Base-by-base conservation (phyloP, 768 basidiomycete genomes). In the Ramaria rubella region DNA sequence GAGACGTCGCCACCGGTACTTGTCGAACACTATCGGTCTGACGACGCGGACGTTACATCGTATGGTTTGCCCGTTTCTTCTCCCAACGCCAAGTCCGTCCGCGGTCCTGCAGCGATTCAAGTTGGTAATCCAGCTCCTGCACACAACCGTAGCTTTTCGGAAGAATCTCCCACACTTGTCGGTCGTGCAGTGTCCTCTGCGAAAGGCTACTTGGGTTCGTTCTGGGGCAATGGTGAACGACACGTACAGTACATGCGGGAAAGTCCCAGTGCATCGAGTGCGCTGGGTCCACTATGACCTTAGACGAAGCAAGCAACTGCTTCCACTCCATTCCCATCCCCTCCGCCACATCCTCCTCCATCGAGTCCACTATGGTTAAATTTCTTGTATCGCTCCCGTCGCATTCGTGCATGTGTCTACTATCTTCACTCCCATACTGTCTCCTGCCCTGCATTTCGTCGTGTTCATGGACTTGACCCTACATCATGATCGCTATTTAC, bases 171-270 rank as follows among this genome's bases (percentile, higher is more conserved):
- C 4, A 78, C 74, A 34, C 70, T 85, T 21, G 79, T 80, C 23
- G 78, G 80, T 15, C 74, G 81, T 48, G 83, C 90, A 23, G 86
- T 93, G 57, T 84, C 81, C 43, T 83, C 79, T 51, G 91, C 91
- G 2, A 84, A 88, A 19, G 87, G 87, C 43, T 83, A 86, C 62
- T 65, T 93, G 19, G 87, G 89, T 21, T 72, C 77, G 21, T 71
- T 85, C 58, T 85, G 81, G 82, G 70, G 71, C 56, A 64, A 36
- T 43, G 64, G 68, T 62, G 67, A 74, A n/a, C 61, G 58, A 1
- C n/a, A n/a, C n/a, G n/a, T n/a, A n/a, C n/a, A n/a, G n/a, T n/a
- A n/a, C n/a, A 11, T 21, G 1, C 49, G n/a, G 19, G 30, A 8
- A 26, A 17, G 29, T 14, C 17, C 23, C 27, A 26, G 24, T 30